Percentiles rank a stretch among this genome's conserved stretches.
Evolutionary conservation across 805 yeast species (phyloP).

Genomic region (Tetrapisispora namnaoensis): DNA sequence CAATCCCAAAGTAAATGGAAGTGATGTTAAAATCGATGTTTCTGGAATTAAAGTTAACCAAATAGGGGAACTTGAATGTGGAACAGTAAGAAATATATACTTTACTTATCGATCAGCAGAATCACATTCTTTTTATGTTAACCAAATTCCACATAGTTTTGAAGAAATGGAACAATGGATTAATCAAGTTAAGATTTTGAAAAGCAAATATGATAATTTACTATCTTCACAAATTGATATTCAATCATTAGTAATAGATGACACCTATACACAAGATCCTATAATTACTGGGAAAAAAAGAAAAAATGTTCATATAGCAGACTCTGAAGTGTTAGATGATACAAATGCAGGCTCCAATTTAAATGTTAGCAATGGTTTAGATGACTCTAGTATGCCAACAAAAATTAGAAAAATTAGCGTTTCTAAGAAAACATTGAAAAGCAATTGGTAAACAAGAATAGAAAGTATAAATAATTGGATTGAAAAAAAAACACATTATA

Average conservation of each 20-base stretch:
- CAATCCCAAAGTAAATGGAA: background rate
- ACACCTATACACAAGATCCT: constrained; percentile 10
- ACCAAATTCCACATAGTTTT: constrained; percentile 10
- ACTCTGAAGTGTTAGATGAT: constrained; percentile 10
- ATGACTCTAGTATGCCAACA: constrained; percentile 6
- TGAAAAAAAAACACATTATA: too few species aligned
- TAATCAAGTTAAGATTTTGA: constrained; percentile 9
- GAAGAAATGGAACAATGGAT: constrained; percentile 17
- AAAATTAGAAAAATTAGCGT: constrained; percentile 26
- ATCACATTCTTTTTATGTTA: constrained; percentile 16
- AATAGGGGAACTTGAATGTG: constrained; percentile 7
- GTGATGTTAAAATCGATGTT: constrained; percentile 16
- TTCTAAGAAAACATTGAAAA: constrained; percentile 25
- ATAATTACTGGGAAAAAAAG: constrained; percentile 11
- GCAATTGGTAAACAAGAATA: constrained; percentile 16
- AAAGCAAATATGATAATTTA: constrained; percentile 1
- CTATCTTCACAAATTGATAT: constrained; percentile 14
- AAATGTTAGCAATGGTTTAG: too few species aligned
- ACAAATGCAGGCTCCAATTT: background rate
- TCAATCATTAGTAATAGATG: constrained; percentile 12
- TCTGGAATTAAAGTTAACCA: constrained; percentile 11
- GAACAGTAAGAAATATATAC: constrained; percentile 8
- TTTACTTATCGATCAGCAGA: constrained; percentile 13
- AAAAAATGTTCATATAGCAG: constrained; percentile 14
- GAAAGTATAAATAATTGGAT: too few species aligned